Conservation (phyloP, 495 filamentous ascomycete species). For the Aspergillus panamensis region DNA sequence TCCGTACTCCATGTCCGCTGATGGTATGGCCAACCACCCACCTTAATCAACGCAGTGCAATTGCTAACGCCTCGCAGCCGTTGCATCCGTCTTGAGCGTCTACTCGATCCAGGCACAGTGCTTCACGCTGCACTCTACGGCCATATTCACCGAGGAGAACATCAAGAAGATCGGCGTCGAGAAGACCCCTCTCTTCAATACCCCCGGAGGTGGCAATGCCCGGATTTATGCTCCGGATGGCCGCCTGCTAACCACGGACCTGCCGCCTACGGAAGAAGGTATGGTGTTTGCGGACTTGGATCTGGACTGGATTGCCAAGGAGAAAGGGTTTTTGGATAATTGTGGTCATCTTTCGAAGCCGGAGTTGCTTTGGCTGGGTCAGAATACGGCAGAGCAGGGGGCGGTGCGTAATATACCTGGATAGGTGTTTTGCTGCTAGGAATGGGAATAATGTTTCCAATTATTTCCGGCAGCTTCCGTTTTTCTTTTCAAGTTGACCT, state of each 20-base stretch:
- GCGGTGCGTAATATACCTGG: neutral
- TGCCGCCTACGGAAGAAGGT: constrained; percentile 16
- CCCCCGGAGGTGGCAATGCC: constrained; percentile 5
- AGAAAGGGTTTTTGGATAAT: constrained; percentile 30
- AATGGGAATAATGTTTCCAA: no score
- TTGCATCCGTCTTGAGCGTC: neutral
- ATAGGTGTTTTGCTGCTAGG: no score
- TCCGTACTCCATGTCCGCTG: neutral
- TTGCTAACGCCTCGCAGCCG: neutral
- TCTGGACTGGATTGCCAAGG: constrained; percentile 25
- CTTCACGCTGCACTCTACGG: neutral
- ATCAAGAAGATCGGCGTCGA: neutral
- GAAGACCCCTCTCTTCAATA: neutral
- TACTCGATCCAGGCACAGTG: neutral
- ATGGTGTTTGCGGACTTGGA: constrained; percentile 36
- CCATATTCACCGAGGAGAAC: neutral
- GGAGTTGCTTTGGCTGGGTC: constrained; percentile 25
- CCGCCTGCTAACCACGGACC: neutral
- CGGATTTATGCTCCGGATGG: constrained; percentile 10
- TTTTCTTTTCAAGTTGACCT: no score
- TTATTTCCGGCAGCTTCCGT: no score
- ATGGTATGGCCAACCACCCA: neutral
- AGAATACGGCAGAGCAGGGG: neutral
- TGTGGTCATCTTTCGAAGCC: constrained; percentile 35
- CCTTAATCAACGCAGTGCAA: neutral